These are phyloP conservation scores for Neurospora crassa DNA, from an alignment of 2,329 filamentous ascomycete genomes.

Conservation along the genomic window DNA sequence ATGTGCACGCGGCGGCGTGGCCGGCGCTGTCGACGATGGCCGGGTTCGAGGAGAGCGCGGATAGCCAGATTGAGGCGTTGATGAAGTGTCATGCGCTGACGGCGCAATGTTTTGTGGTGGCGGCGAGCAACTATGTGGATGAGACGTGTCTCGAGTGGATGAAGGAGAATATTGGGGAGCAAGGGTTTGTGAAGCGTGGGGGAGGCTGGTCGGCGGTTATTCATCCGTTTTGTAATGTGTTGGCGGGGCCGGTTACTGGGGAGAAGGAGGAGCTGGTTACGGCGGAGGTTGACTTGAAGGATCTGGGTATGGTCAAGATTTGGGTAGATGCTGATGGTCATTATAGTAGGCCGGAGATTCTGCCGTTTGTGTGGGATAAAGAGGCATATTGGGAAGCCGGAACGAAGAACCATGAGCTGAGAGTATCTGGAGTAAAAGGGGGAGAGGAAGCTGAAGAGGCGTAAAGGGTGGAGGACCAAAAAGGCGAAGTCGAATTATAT, in stretches of 20 bases:
- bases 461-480: too few species aligned
- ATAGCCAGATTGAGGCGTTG: conserved; percentile 35
- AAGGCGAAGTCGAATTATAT: not conserved
- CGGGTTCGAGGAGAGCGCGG: conserved; percentile 30
- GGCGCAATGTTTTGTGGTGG: conserved; percentile 33
- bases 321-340: conserved; percentile 22
- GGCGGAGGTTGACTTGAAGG: conserved; percentile 19
- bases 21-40: conserved; percentile 21
- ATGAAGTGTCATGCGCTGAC: conserved; percentile 36
- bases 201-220: conserved; percentile 23
- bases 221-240: conserved; percentile 21
- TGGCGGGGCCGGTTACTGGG: conserved; percentile 20
- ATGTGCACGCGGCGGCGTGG: conserved; percentile 23
- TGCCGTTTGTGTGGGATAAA: conserved; percentile 12
- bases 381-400: conserved; percentile 1
- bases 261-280: conserved; percentile 17
- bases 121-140: conserved; percentile 32
- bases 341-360: conserved; percentile 22
- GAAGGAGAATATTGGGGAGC: conserved; percentile 20
- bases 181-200: conserved; percentile 19
- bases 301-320: conserved; percentile 20
- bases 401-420: not conserved
- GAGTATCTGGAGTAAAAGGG: not conserved
- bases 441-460: not conserved
- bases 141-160: conserved; percentile 30